Base-by-base conservation (phyloP, 306 rosid species). In the Quillaja saponaria region DNA sequence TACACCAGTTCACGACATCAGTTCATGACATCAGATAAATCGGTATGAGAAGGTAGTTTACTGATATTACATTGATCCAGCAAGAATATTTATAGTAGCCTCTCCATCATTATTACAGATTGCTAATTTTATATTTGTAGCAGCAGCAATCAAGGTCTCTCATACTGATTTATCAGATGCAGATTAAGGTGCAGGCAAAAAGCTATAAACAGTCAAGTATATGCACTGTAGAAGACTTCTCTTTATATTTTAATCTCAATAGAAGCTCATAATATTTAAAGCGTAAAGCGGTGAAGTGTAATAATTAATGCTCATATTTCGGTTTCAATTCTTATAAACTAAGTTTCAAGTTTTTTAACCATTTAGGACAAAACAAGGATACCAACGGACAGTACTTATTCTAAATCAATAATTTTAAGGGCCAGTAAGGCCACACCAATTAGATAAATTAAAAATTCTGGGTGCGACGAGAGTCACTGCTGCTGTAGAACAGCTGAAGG, bases 391-490 rank as follows among this genome's bases (percentile, higher is more conserved):
- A 10, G 13, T 16, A 28, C 18, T 54, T 31, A 28, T 17, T 42
- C 21, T 10, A 0, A 8, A 44, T 19, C 42, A 53, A 44, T 13
- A 12, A 17, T 13, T 44, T 46, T 25, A 13, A 28, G 51, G 20
- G 20, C 28, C 6, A 46, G 10, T 16, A 34, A n/a, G 45, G 34
- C 6, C 38, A 35, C 14, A 20, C 50, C 56, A 25, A 25, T 13
- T 16, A 7, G 55, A 28, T 13, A 7, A 46, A 19, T 2, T 12
- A 21, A 9, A 25, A 25, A 25, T 25, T 25, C 31, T 17, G 17
- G 6, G 11, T 12, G 51, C 13, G 53, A 47, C 19, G 7, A n/a
- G 35, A 59, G 17, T 55, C 58, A 66, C 42, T 44, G 66, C 58
- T 31, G 51, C 12, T 21, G 64, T 59, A 19, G 54, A 48, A 13